These are phyloP conservation scores for Xylaria sp. DNA, from an alignment of 2,329 filamentous ascomycete genomes.

Conservation along the genomic window DNA sequence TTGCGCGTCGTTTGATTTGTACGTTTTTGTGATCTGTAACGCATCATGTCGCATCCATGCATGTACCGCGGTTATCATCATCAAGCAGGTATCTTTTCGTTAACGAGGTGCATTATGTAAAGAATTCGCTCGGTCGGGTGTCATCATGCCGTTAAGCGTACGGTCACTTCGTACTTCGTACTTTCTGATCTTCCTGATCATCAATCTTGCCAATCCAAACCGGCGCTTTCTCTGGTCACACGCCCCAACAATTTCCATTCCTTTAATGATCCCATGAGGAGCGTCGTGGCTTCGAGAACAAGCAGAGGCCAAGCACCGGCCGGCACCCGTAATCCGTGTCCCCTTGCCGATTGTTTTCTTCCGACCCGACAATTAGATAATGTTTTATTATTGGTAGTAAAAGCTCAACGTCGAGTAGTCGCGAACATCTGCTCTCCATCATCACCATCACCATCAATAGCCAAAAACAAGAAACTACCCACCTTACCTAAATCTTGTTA, in stretches of 20 bases:
- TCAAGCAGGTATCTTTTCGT: background rate
- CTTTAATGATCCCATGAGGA: background rate
- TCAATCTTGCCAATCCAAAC: background rate
- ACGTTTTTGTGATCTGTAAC: background rate
- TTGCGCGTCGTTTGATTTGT: background rate
- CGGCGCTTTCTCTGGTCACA: background rate
- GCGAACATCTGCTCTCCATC: constrained; percentile 1
- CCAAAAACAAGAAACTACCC: background rate
- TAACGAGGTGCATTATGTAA: background rate
- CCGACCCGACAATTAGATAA: no score
- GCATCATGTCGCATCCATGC: background rate
- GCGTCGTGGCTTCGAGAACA: background rate
- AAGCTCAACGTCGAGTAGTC: constrained; percentile 1
- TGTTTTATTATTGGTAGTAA: no score
- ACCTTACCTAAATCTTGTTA: constrained; percentile 1
- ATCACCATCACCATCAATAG: background rate
- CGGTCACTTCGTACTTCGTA: no score
- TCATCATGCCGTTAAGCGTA: background rate
- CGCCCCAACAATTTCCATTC: background rate
- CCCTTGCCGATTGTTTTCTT: no score
- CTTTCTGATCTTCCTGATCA: background rate
- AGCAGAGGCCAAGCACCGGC: background rate
- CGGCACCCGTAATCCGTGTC: no score
- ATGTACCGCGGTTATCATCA: background rate
- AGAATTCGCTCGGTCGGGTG: background rate